These are phyloP conservation scores for Aspergillus vadensis DNA, from an alignment of 2,329 filamentous ascomycete species.

Conservation along the genomic window DNA sequence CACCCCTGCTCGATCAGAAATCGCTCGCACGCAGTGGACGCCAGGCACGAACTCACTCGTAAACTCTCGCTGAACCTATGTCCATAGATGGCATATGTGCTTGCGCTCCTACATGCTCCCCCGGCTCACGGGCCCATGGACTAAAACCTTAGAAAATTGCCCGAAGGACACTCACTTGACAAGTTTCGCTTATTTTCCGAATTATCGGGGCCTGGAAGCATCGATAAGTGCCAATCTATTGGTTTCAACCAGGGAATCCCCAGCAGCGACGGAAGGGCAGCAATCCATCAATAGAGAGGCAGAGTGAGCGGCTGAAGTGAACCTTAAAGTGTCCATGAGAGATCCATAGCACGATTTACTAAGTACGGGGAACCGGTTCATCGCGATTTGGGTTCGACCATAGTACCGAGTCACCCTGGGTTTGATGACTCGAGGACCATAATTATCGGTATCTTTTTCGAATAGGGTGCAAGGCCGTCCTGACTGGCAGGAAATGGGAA, in stretches of 20 bases:
- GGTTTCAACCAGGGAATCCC: constrained; percentile 5
- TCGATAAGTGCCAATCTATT: constrained; percentile 15
- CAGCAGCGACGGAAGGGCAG: constrained; percentile 7
- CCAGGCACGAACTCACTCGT: constrained; percentile 22
- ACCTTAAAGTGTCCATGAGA: constrained; percentile 16
- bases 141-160: constrained; percentile 13
- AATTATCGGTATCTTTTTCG: not conserved
- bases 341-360: constrained; percentile 7
- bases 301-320: constrained; percentile 7
- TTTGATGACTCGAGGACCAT: not conserved
- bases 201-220: constrained; percentile 17
- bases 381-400: not conserved
- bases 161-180: constrained; percentile 14
- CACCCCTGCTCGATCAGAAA: constrained; percentile 13
- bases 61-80: not conserved
- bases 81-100: constrained; percentile 6
- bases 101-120: constrained; percentile 1
- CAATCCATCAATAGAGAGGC: constrained; percentile 1
- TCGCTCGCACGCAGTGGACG: constrained; percentile 14
- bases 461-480: not conserved
- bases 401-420: not conserved
- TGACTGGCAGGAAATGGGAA: constrained; percentile 2
- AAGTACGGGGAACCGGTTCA: not conserved
- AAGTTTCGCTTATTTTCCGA: constrained; percentile 22
- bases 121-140: constrained; percentile 10